Conservation (phyloP, 192 early-diverging fungal species). For the Backusella tarrabulga region DNA sequence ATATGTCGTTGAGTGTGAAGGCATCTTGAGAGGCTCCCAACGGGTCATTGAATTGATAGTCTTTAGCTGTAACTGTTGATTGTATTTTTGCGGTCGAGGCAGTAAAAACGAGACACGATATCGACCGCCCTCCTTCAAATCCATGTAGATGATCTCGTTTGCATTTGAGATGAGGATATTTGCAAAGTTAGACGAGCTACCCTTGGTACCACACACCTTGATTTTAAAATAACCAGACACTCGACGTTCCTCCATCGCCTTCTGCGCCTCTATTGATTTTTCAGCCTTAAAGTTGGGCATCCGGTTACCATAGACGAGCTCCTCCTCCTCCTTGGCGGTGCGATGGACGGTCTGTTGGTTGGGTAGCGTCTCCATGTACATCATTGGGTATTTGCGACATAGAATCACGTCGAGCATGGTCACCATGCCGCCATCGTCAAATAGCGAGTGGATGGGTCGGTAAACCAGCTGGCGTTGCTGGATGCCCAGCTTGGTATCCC, state of each 20-base stretch:
- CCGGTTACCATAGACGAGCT: background rate
- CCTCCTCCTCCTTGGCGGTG: constrained; percentile 54
- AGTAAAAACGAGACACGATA: constrained; percentile 39
- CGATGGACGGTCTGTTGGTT: constrained; percentile 45
- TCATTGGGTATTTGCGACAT: constrained; percentile 50
- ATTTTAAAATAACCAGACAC: constrained; percentile 45
- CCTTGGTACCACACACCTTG: constrained; percentile 41
- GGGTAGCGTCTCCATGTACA: constrained; percentile 47
- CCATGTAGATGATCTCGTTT: constrained; percentile 32
- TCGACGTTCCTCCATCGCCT: constrained; percentile 23
- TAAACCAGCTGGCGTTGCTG: constrained; percentile 33
- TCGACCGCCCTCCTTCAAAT: constrained; percentile 54
- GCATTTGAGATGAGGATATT: constrained; percentile 50
- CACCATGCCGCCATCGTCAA: constrained; percentile 57
- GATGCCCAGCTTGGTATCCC: constrained; percentile 67
- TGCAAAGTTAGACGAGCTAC: constrained; percentile 15
- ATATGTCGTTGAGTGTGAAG: background rate
- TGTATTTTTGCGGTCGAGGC: constrained; percentile 9
- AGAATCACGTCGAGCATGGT: constrained; percentile 62
- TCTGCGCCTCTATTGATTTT: background rate
- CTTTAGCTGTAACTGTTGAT: background rate
- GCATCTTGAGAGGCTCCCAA: constrained; percentile 12
- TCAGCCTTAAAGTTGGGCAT: background rate
- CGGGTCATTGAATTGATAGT: constrained; percentile 11
- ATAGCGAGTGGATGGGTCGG: constrained; percentile 32